Conservation (phyloP, 2,329 filamentous ascomycete genomes). For the Cladophialophora carrionii region DNA sequence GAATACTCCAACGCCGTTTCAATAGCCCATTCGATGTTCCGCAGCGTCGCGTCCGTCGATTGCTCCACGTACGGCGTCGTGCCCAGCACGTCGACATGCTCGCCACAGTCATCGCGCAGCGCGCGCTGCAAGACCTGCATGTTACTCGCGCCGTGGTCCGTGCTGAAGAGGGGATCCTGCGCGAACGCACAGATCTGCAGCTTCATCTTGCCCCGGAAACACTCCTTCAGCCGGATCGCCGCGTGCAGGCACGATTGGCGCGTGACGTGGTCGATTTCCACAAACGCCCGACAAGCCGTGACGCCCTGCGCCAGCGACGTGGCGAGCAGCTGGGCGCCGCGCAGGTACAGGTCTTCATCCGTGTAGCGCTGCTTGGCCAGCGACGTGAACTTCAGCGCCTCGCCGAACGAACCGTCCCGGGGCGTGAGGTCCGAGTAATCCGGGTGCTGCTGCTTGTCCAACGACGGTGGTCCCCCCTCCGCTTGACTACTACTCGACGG, state of each 20-base stretch:
- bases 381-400: conserved; percentile 64
- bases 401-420: conserved; percentile 63
- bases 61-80: conserved; percentile 72
- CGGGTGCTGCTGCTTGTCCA: no score
- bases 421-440: conserved; percentile 64
- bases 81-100: conserved; percentile 62
- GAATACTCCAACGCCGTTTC: conserved; percentile 54
- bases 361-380: conserved; percentile 67
- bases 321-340: conserved; percentile 67
- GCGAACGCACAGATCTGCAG: conserved; percentile 73
- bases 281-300: conserved; percentile 70
- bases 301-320: conserved; percentile 68
- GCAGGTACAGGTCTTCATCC: conserved; percentile 62
- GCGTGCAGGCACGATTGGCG: conserved; percentile 60
- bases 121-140: conserved; percentile 55
- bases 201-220: conserved; percentile 58
- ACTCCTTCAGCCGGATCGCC: conserved; percentile 60
- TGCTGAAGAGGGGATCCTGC: conserved; percentile 68
- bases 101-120: conserved; percentile 40
- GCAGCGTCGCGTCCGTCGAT: conserved; percentile 51
- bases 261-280: conserved; percentile 69
- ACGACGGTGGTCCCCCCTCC: no score
- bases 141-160: conserved; percentile 57
- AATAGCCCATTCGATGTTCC: conserved; percentile 68
- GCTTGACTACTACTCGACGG: no score